Evolutionary conservation across 176 grass and related monocot genomes (phyloP), one percentile per base, ranked within the genome.

Genomic region (Carex scoparia): DNA sequence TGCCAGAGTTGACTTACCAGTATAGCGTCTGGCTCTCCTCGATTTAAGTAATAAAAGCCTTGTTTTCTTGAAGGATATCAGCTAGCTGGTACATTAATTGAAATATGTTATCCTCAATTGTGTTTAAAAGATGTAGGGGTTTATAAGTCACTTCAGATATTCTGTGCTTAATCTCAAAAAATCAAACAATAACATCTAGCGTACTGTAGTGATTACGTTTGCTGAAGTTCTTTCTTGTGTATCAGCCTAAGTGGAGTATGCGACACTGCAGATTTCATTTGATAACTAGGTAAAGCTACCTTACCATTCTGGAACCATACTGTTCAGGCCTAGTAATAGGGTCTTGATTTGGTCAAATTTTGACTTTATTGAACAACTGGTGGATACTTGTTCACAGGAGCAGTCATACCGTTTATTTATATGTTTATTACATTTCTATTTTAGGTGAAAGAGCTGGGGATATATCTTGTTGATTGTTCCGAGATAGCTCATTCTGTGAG

Each of bases 361-460:
- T 81, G 59, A 4, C 9, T 2, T 32, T 59, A 85, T 23, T 81
- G 5, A 61, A 10, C 2, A 76, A 48, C n/a, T 82, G 60, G 2
- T 51, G n/a, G 28, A 40, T n/a, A 54, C 46, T 7, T 33, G 9
- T 35, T 66, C 2, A 31, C 44, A 28, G 42, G 14, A 28, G 7
- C 7, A 79, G 69, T 65, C 40, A 44, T 0, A 27, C 42, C 19
- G 2, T 54, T 59, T n/a, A 31, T 59, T 59, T 2, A 4, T 31
- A 56, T 81, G 10, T 32, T 49, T 81, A 38, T 44, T 80, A 16
- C 4, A 12, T 78, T 65, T 81, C 10, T 35, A 32, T 78, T 90
- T 64, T 46, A 95, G 93, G 95, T 98, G 77, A 98, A 95, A 82
- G 95, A 98, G 66, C 84, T 94, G 54, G 95, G 95, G 19, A 85